Evolutionary conservation across 768 basidiomycete species (phyloP), one percentile per base, ranked within the genome.

Genomic region (Hericium erinaceus): DNA sequence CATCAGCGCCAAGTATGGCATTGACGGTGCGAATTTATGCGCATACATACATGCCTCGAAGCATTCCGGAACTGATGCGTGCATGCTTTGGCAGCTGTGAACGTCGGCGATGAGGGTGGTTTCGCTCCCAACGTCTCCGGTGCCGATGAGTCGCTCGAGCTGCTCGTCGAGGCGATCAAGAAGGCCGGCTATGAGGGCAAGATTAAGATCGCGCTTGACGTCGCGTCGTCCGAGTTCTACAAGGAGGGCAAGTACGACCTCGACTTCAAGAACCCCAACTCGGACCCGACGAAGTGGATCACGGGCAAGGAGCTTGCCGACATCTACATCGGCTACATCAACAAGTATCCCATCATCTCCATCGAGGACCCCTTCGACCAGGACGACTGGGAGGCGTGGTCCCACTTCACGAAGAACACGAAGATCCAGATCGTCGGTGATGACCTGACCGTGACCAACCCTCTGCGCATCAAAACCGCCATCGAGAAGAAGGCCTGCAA

Each of bases 401-500:
- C 83, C 39, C 85, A 93, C 79, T 92, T 98, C 76, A 97, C 89
- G 65, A 73, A 77, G 66, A 73, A 82, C 61, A 80, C 85, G 67
- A 79, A 80, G 22, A 87, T 95, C 71, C 93, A 95, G 76, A 87
- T 95, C 63, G 92, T 95, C 62, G 92, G 92, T 66, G 95, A 98
- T 67, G 97, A 99, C 71, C 74, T 99, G 76, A 95, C 94, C 13
- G 97, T 99, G 66, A 98, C 97, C 68, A 99, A 99, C 83, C 91
- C 93, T 44, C 74, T 85, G 61, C 87, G 97, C 60, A 98, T 99
- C 85, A 91, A 92, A 83, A 95, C 92, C 40, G 97, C 97, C 65
- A 97, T 98, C 63, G 91, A 98, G 78, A 97, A 95, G 85, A 98
- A 95, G 83, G 92, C 97, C 39, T 98, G 95, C 85, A 98, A 98